Conservation (phyloP, 768 basidiomycete genomes). For the Roridomyces roridus region DNA sequence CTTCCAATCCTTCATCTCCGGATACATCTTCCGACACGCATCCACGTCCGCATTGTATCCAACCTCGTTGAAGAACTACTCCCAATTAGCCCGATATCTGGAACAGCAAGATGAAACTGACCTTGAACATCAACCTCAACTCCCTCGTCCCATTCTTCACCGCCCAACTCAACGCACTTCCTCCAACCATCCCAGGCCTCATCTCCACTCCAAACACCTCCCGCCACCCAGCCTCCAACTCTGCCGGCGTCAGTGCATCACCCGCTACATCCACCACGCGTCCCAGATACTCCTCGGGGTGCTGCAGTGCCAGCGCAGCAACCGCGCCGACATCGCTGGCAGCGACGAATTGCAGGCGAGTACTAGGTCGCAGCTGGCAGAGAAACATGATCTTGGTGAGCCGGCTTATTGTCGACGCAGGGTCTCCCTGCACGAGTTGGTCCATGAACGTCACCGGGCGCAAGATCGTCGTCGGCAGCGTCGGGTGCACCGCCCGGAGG, state of each 20-base stretch:
- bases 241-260: slow-evolving; percentile 5
- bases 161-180: slow-evolving; percentile 19
- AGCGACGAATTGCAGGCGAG: slow-evolving; percentile 14
- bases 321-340: slow-evolving; percentile 10
- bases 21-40: slow-evolving; percentile 9
- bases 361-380: slow-evolving; percentile 11
- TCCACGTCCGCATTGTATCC: slow-evolving; percentile 14
- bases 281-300: slow-evolving; percentile 5
- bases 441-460: slow-evolving; percentile 22
- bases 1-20: slow-evolving; percentile 15
- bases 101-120: neutral
- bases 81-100: neutral
- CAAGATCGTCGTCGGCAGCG: slow-evolving; percentile 6
- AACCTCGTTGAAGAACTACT: slow-evolving; percentile 18
- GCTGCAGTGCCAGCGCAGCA: slow-evolving; percentile 6
- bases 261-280: slow-evolving; percentile 9
- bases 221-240: slow-evolving; percentile 14
- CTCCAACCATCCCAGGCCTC: slow-evolving; percentile 11
- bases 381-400: slow-evolving; percentile 21
- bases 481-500: slow-evolving; percentile 3
- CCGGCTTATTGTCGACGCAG: neutral
- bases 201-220: slow-evolving; percentile 16
- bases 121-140: slow-evolving; percentile 19
- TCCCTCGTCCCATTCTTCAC: slow-evolving; percentile 16
- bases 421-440: slow-evolving; percentile 14